Base-by-base conservation (phyloP, 441 rosid genomes). In the Viola pubescens region DNA sequence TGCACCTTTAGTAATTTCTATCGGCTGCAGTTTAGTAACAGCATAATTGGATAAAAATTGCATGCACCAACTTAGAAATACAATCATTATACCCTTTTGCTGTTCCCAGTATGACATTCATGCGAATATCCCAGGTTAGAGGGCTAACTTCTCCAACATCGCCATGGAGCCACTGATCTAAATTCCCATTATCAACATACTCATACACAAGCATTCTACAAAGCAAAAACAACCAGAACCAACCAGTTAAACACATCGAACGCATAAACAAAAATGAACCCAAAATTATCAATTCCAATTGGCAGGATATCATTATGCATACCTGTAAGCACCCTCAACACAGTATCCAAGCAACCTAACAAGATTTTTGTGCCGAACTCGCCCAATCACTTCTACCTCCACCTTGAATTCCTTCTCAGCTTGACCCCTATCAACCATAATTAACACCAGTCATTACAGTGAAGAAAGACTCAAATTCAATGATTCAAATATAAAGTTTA, bases 331-430 rank as follows among this genome's bases (percentile, higher is more conserved):
- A 67, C 98, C 97, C 82, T 91, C 98, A 34, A 84, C 95, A 47
- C 98, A 91, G 63, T 89, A 91, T 53, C 98, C 98, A 58, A 84
- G 87, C 80, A 91, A 76, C 73, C 95, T 76, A 39, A 87, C 97
- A 44, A 91, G 95, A 79, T 91, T 89, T 80, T 91, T 91, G 80
- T 92, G 98, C 11, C 98, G 73, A 9, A 88, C 97, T 37, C 97
- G 87, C 52, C 95, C 96, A 59, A 87, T 91, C 12, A 61, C 87
- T 67, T 91, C 97, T 60, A 87, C 98, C 78, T 92, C 98, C 69
- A 87, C 96, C 78, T 82, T 92, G 70, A 92, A 92, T 71, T 92
- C 98, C 78, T 78, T 89, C 86, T 92, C 98, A 6, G 98, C 98
- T 78, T 92, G 97, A 63, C 98, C 98, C 82, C 98, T 92, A 74